These are phyloP conservation scores for Termitomyces titanicus DNA, from an alignment of 768 basidiomycete species.

Conservation along the genomic window DNA sequence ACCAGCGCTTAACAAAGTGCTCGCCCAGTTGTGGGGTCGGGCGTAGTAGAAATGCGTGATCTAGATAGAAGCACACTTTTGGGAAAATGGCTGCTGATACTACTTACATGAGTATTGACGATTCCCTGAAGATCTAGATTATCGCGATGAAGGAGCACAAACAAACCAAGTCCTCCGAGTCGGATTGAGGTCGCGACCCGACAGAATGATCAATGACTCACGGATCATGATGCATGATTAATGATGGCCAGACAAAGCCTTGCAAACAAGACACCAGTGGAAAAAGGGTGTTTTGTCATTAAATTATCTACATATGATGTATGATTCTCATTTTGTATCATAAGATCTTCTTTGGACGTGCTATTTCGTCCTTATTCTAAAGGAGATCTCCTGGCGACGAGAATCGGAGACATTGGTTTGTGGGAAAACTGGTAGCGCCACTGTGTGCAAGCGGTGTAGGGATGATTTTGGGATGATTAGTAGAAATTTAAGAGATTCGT, in stretches of 20 bases:
- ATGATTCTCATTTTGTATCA: too few species aligned
- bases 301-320: too few species aligned
- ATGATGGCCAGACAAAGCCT: background rate
- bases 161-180: conserved; percentile 5
- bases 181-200: too few species aligned
- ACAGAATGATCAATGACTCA: background rate
- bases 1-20: background rate
- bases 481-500: too few species aligned
- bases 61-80: background rate
- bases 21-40: background rate
- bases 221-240: too few species aligned
- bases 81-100: background rate
- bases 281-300: too few species aligned
- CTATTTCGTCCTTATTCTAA: too few species aligned
- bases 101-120: too few species aligned
- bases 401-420: background rate
- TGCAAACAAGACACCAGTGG: background rate
- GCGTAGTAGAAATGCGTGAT: background rate
- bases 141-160: background rate
- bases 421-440: conserved; percentile 4
- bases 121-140: background rate
- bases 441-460: background rate
- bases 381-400: background rate
- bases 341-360: too few species aligned
- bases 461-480: too few species aligned